phyloP scores from a whole-genome alignment of 2,329 filamentous ascomycete genomes.

The Zymoseptoria pseudotritici region DNA sequence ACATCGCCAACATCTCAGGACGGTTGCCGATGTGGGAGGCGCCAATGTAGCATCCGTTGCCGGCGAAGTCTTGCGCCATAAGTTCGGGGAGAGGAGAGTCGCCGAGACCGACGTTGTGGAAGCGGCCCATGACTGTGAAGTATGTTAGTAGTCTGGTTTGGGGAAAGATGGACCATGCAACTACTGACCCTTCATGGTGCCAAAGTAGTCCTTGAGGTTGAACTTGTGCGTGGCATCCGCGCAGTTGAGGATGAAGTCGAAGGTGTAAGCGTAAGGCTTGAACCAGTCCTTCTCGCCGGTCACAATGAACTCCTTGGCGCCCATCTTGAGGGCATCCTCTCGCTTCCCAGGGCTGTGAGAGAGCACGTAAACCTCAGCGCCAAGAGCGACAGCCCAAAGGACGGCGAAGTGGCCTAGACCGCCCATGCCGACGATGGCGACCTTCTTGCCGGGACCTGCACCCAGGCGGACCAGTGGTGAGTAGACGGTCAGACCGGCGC shows the following conservation, averaged over 20 bases:
- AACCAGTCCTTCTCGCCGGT: slow-evolving; percentile 53
- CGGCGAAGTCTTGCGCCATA: slow-evolving; percentile 63
- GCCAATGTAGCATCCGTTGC: slow-evolving; percentile 57
- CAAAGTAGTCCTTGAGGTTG: slow-evolving; percentile 60
- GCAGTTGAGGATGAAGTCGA: slow-evolving; percentile 71
- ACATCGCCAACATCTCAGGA: slow-evolving; percentile 45
- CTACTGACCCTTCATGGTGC: slow-evolving; percentile 54
- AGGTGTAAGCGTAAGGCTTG: slow-evolving; percentile 50
- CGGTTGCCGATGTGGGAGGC: slow-evolving; percentile 43
- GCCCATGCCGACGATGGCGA: slow-evolving; percentile 62
- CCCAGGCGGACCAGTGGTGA: slow-evolving; percentile 70
- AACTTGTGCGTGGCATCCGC: slow-evolving; percentile 63
- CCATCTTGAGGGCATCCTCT: slow-evolving; percentile 52
- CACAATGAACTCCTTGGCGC: slow-evolving; percentile 54
- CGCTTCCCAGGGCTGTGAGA: slow-evolving; percentile 54
- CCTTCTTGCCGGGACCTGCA: slow-evolving; percentile 68
- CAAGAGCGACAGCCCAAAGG: slow-evolving; percentile 45
- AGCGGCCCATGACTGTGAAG: slow-evolving; percentile 59
- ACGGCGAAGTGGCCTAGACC: slow-evolving; percentile 43
- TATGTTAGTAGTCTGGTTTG: background rate
- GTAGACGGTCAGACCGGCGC: slow-evolving; percentile 75
- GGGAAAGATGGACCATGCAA: background rate
- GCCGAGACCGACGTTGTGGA: slow-evolving; percentile 72
- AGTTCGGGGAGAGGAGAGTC: slow-evolving; percentile 59
- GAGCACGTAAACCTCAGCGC: slow-evolving; percentile 55